Base-by-base conservation (phyloP, 176 grass and related monocot genomes). In the Tuctoria greenei region DNA sequence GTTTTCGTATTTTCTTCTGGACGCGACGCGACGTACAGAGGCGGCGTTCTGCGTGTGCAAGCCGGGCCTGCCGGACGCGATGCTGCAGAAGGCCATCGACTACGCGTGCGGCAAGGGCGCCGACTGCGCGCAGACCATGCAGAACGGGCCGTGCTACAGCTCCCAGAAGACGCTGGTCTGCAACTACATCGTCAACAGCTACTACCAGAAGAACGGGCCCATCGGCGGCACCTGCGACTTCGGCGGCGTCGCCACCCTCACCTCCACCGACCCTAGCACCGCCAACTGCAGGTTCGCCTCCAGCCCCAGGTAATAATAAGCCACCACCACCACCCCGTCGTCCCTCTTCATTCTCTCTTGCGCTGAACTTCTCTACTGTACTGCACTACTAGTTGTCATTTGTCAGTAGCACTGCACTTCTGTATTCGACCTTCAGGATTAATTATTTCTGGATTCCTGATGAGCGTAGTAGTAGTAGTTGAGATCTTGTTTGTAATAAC, bases 101-200 rank as follows among this genome's bases (percentile, higher is more conserved):
- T 97, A 97, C 83, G 93, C 93, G 7, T 97, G 93, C 87, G 67
- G 81, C 47, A 61, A 74, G 23, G 90, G 93, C 11, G 93, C 93
- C 31, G 93, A 97, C 75, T 97, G 90, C 88, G 23, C 46, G 1
- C 70, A 73, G 43, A 89, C 88, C 66, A 10, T 5, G 25, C 36
- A 61, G 50, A 81, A 17, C 67, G 86, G 75, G 55, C 5, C 74
- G 31, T 97, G 93, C 79, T 86, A 38, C 69, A 77, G 75, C 60
- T 77, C 79, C 49, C 72, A 57, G 70, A 60, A 91, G 68, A 59
- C 56, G 24, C 56, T 75, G 1, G 88, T 93, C 74, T 97, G 90
- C 84, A 89, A 85, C 74, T 97, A 97, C 71, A 91, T 89, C 37
- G 76, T 72, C 73, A 92, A 96, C 79, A 87, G 84, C 74, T 96